Percentiles rank a stretch among this genome's conserved stretches.
phyloP scores from a whole-genome alignment of 768 basidiomycete species.

The Termitomyces eurrhizus region DNA sequence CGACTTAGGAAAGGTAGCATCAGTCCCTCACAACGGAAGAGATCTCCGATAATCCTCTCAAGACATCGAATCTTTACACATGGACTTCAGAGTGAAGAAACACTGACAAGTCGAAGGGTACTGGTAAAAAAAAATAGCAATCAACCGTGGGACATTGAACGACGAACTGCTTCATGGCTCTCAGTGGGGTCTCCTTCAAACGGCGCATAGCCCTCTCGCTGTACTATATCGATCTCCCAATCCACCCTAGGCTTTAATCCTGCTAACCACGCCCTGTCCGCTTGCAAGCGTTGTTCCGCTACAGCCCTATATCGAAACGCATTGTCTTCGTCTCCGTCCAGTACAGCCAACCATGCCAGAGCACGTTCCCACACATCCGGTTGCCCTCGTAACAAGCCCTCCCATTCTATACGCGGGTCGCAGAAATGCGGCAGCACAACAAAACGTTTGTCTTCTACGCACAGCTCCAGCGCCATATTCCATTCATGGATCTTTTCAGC shows the following conservation, averaged over 20 bases:
- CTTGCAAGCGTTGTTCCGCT: background rate
- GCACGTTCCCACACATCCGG: slow-evolving; percentile 14
- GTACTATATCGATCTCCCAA: slow-evolving; percentile 25
- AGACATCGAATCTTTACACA: background rate
- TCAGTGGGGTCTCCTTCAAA: slow-evolving; percentile 17
- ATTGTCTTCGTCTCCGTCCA: background rate
- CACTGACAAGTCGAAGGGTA: background rate
- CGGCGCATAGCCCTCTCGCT: slow-evolving; percentile 18
- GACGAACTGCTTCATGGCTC: slow-evolving; percentile 6
- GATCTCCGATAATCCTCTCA: background rate
- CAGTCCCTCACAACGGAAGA: background rate
- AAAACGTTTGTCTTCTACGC: background rate
- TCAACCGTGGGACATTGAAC: background rate
- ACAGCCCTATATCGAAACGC: background rate
- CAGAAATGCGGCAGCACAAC: background rate
- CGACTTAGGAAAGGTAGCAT: background rate
- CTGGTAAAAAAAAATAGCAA: background rate
- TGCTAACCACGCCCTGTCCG: background rate
- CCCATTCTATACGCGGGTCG: background rate
- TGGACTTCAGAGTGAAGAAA: background rate
- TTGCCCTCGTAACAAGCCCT: slow-evolving; percentile 3
- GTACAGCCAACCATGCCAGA: slow-evolving; percentile 10
- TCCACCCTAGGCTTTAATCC: slow-evolving; percentile 9
- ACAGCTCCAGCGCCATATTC: background rate
- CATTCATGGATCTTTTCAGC: background rate